phyloP scores from a whole-genome alignment of 176 grass and related monocot species.

The Dactylis glomerata region DNA sequence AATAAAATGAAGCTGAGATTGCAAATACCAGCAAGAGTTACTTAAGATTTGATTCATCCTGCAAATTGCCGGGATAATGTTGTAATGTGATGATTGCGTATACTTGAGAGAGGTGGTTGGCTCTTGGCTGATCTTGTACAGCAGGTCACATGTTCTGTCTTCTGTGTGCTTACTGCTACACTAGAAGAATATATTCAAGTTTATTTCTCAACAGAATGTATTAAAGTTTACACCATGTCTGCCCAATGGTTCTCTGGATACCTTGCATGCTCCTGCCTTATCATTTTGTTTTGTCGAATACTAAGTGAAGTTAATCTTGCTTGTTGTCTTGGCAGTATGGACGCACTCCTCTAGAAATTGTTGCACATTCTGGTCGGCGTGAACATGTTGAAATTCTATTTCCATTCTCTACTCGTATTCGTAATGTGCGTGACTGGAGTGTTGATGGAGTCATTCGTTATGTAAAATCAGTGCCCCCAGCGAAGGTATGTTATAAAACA shows the following conservation, averaged over 20 bases:
- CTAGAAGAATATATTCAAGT: background rate
- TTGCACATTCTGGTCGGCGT: slow-evolving; percentile 1
- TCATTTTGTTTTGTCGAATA: background rate
- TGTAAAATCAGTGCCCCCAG: slow-evolving; percentile 4
- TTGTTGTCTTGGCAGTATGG: slow-evolving; percentile 17
- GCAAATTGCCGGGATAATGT: background rate
- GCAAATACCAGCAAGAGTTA: slow-evolving; percentile 1
- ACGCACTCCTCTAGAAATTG: slow-evolving; percentile 8
- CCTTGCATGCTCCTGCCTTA: background rate
- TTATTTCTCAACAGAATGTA: background rate
- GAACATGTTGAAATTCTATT: slow-evolving; percentile 32
- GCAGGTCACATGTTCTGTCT: background rate
- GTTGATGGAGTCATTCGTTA: slow-evolving; percentile 37
- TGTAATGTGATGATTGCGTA: background rate
- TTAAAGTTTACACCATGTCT: background rate
- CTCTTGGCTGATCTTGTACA: background rate
- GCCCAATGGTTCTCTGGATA: background rate
- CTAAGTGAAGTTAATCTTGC: background rate
- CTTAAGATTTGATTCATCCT: background rate
- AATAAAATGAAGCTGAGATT: background rate
- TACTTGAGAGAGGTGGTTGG: background rate
- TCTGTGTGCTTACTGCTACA: background rate
- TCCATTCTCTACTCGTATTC: slow-evolving; percentile 28
- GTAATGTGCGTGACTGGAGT: slow-evolving; percentile 16
- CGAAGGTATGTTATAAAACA: background rate